Evolutionary conservation across 257 asterid species (phyloP).

Genomic region (Perilla frutescens): DNA sequence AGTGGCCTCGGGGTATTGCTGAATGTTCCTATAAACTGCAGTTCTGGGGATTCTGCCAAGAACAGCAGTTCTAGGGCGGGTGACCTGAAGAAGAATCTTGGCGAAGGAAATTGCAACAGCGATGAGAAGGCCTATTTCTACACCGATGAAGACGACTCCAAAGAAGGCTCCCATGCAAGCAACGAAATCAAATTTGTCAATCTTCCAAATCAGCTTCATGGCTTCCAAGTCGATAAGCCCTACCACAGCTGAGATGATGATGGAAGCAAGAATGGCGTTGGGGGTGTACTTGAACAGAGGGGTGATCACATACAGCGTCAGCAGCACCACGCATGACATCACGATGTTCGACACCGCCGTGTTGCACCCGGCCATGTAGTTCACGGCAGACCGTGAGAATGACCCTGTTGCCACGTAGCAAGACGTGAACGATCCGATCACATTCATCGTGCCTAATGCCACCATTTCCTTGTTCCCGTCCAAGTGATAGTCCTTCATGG

Average conservation of each 20-base stretch:
- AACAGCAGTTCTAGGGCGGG: slow-evolving; percentile 69
- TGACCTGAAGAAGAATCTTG: slow-evolving; percentile 80
- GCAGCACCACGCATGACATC: slow-evolving; percentile 63
- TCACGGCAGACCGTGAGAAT: slow-evolving; percentile 54
- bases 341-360: slow-evolving; percentile 75
- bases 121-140: slow-evolving; percentile 74
- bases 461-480: slow-evolving; percentile 88
- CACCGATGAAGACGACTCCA: slow-evolving; percentile 67
- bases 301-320: slow-evolving; percentile 62
- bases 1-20: slow-evolving; percentile 76
- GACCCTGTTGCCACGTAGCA: slow-evolving; percentile 73
- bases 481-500: slow-evolving; percentile 73
- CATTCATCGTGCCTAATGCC: slow-evolving; percentile 76
- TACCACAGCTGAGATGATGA: slow-evolving; percentile 70
- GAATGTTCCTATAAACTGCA: slow-evolving; percentile 64
- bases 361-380: slow-evolving; percentile 74
- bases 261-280: slow-evolving; percentile 70
- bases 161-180: slow-evolving; percentile 89
- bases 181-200: slow-evolving; percentile 72
- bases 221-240: slow-evolving; percentile 65
- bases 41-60: slow-evolving; percentile 75
- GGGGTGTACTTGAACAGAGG: slow-evolving; percentile 82
- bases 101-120: slow-evolving; percentile 78
- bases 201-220: slow-evolving; percentile 64
- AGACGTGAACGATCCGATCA: slow-evolving; percentile 76